Base-by-base conservation (phyloP, 495 filamentous ascomycete species). In the Usnea hakonensis region DNA sequence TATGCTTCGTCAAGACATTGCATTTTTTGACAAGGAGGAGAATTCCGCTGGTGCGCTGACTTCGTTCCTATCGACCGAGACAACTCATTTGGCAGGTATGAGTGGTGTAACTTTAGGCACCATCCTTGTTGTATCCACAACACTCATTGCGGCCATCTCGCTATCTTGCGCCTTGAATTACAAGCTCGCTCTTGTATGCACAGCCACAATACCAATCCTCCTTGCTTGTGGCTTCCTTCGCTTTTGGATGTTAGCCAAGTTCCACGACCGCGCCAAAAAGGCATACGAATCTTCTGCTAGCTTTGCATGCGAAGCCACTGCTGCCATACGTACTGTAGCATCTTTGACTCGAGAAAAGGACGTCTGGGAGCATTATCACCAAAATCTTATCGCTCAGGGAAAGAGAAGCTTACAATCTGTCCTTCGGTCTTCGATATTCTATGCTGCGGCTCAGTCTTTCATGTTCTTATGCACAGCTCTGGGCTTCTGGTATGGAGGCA, bases 401-500 rank as follows among this genome's bases (percentile, higher is more conserved):
- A 73, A 74, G 36, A 77, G 78, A 19, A 88, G 84, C 55, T 70
- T 95, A 60, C 73, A 79, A 9, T 90, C 86, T 1, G 79, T 91
- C 8, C 50, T 87, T 53, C 83, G 79, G 62, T 87, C 87, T 7
- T 91, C 89, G 26, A 65, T 78, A 5, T 79, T 95, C 2, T 97
- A 95, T 68, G 90, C 90, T 3, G 74, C 83, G 21, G 89, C 90
- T 55, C 91, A 96, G 71, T 83, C 84, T 5, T 76, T 94, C 50
- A 83, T 86, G 69, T 93, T 95, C 78, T 80, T 91, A 52, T 90
- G 85, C 67, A 83, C 90, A 54, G 92, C 90, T 11, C 84, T 97
- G n/a, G 91, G 87, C 2, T 96, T 96, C 76, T 96, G 90, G 90
- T 96, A 94, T 67, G 92, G 92, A 55, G 91, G 91, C 36, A 86